Percentiles rank a stretch among this genome's conserved stretches.
Evolutionary conservation across 2,329 filamentous ascomycete species (phyloP).

Genomic region (Neofusicoccum sp.): DNA sequence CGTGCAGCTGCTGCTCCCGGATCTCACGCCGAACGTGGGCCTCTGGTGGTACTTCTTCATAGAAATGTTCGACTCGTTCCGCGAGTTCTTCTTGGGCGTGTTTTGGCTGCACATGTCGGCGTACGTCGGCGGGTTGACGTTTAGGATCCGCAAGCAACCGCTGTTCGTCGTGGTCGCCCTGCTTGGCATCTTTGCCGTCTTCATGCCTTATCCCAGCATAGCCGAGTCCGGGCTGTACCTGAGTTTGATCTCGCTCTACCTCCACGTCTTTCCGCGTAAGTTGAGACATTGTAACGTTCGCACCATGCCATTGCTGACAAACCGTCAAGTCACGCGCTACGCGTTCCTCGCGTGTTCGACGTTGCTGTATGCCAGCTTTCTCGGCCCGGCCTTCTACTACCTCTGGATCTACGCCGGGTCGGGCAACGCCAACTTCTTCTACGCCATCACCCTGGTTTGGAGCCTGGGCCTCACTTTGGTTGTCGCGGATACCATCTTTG

Average conservation of each 20-base stretch:
- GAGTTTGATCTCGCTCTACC: slow-evolving; percentile 78
- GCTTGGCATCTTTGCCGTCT: slow-evolving; percentile 87
- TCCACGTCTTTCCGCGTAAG: slow-evolving; percentile 84
- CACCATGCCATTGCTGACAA: not conserved
- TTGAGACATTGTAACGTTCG: slow-evolving; percentile 24
- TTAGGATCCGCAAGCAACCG: slow-evolving; percentile 82
- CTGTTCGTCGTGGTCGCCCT: slow-evolving; percentile 83
- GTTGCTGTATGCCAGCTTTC: slow-evolving; percentile 81
- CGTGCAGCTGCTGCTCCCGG: slow-evolving; percentile 85
- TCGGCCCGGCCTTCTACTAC: slow-evolving; percentile 95
- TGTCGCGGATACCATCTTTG: slow-evolving; percentile 85
- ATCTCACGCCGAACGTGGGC: slow-evolving; percentile 92
- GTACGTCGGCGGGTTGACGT: slow-evolving; percentile 83
- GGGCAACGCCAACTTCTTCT: slow-evolving; percentile 99
- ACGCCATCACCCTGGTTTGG: slow-evolving; percentile 99
- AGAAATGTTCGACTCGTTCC: slow-evolving; percentile 98
- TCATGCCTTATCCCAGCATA: slow-evolving; percentile 95
- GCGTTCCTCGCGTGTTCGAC: slow-evolving; percentile 83
- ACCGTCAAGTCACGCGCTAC: slow-evolving; percentile 76
- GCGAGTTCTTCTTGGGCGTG: slow-evolving; percentile 93
- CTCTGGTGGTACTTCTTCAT: slow-evolving; percentile 99
- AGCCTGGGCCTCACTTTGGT: slow-evolving; percentile 85
- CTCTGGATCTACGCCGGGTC: slow-evolving; percentile 98
- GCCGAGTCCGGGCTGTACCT: slow-evolving; percentile 87
- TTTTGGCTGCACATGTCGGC: slow-evolving; percentile 95